phyloP scores from a whole-genome alignment of 306 rosid species.

The Gleditsia sinensis region DNA sequence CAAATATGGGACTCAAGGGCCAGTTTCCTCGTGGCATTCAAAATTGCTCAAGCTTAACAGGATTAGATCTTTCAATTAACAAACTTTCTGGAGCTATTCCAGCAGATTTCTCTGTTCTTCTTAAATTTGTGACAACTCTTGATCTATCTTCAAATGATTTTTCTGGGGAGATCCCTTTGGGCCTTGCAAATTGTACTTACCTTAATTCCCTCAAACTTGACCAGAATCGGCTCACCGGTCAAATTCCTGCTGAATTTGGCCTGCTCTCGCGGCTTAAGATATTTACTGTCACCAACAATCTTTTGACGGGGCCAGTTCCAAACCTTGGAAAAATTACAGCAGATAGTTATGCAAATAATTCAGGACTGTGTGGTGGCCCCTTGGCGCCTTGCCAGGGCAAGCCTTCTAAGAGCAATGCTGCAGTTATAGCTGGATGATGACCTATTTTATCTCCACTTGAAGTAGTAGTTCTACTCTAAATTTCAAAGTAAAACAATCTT shows the following conservation, averaged over 20 bases:
- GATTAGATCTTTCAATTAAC: constrained; percentile 76
- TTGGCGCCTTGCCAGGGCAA: constrained; percentile 22
- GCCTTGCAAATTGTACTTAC: constrained; percentile 51
- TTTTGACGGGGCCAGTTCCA: constrained; percentile 68
- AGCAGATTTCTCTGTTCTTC: constrained; percentile 21
- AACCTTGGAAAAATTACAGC: neutral
- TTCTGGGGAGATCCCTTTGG: constrained; percentile 51
- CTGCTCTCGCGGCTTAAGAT: constrained; percentile 48
- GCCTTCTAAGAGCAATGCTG: constrained; percentile 45
- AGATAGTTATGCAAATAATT: constrained; percentile 55
- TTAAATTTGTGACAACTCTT: constrained; percentile 29
- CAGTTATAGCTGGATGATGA: constrained; percentile 70
- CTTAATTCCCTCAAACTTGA: constrained; percentile 66
- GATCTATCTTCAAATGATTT: constrained; percentile 54
- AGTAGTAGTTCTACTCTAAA: too few species aligned
- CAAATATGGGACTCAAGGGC: constrained; percentile 79
- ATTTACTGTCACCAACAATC: constrained; percentile 60
- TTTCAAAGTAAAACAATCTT: too few species aligned
- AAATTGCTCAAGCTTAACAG: constrained; percentile 77
- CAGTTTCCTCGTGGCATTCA: constrained; percentile 52
- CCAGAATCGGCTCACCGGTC: constrained; percentile 59
- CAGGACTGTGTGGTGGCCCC: constrained; percentile 59
- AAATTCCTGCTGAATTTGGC: constrained; percentile 52
- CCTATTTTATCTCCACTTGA: too few species aligned
- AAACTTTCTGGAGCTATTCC: constrained; percentile 65